Evolutionary conservation across 352 stramenopile genomes (phyloP), one percentile per base, ranked within the genome.

Genomic region (Phytophthora hybrid): DNA sequence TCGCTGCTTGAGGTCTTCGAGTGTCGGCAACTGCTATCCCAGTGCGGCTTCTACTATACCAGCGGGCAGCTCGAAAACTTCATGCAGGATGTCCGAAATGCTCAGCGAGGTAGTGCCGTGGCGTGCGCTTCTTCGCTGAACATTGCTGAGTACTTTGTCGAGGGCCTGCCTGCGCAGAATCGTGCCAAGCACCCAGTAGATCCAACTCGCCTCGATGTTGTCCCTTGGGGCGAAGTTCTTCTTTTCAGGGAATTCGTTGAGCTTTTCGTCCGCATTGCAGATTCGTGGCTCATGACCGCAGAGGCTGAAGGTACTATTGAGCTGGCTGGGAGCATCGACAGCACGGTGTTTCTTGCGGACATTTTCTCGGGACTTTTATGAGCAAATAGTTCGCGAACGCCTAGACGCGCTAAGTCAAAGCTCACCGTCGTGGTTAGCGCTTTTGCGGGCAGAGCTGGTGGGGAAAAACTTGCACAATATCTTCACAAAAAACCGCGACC

Each of bases 221-320:
- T 86, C 9, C 75, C 74, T 16, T 74, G 70, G 61, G 71, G 82
- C 32, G 72, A 85, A 59, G 54, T 87, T 16, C 21, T 93, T 6
- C 66, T 91, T 1, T 91, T 76, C 39, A 80, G 85, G 10, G 85
- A 93, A 69, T 93, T 93, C 58, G 82, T 88, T 6, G 85, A 93
- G 63, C 60, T 93, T 31, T 79, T 93, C n/a, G 79, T 93, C 26
- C 81, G 85, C 9, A 69, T 91, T 11, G 80, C 80, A n/a, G 44
- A 77, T 19, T 71, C 71, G 23, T 77, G 79, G 54, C 56, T 81
- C 13, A 73, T 57, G 37, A 63, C 41, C 29, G 65, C 67, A n/a
- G 58, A 62, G 21, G 23, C 49, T 3, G 55, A 70, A 26, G 69
- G 75, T 3, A 34, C 49, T 6, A 56, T 74, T 14, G 44, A 71